Percentiles rank a stretch among this genome's conserved stretches.
Conservation (phyloP, 164 flowering plant species). For the Cinnamomum micranthum region DNA sequence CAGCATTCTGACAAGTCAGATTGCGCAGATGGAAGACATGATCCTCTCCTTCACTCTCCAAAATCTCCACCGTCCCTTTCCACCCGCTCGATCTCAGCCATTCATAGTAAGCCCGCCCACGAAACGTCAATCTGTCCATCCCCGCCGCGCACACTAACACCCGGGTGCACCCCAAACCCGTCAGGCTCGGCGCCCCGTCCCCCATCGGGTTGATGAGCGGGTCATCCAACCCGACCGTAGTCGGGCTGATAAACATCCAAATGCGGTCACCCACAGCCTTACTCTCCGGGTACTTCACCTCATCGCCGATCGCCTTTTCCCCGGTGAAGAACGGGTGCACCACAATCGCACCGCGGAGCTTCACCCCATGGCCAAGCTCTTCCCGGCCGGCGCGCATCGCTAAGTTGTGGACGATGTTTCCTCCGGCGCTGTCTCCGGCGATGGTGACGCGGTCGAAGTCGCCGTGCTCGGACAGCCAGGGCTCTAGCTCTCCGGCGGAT, state of each 20-base stretch:
- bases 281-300: neutral
- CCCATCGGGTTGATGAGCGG: conserved; percentile 50
- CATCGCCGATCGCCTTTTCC: neutral
- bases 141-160: conserved; percentile 46
- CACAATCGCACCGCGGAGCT: conserved; percentile 12
- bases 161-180: conserved; percentile 30
- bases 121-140: conserved; percentile 43
- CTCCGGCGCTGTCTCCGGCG: conserved; percentile 58
- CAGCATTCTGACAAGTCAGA: conserved; percentile 37
- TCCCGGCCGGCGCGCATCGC: conserved; percentile 14
- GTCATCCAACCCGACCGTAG: conserved; percentile 42
- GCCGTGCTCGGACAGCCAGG: conserved; percentile 26
- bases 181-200: conserved; percentile 31
- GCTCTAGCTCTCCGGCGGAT: conserved; percentile 13
- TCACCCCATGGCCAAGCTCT: conserved; percentile 1
- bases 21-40: conserved; percentile 47
- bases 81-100: conserved; percentile 40
- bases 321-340: conserved; percentile 25
- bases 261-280: conserved; percentile 27
- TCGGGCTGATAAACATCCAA: conserved; percentile 46
- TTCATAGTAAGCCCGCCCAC: conserved; percentile 46
- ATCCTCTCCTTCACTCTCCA: conserved; percentile 41
- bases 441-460: conserved; percentile 37
- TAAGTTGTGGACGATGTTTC: conserved; percentile 42
- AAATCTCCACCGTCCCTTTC: conserved; percentile 46